These are phyloP conservation scores for Aeminium ludgeri DNA, from an alignment of 495 filamentous ascomycete species.

Conservation along the genomic window DNA sequence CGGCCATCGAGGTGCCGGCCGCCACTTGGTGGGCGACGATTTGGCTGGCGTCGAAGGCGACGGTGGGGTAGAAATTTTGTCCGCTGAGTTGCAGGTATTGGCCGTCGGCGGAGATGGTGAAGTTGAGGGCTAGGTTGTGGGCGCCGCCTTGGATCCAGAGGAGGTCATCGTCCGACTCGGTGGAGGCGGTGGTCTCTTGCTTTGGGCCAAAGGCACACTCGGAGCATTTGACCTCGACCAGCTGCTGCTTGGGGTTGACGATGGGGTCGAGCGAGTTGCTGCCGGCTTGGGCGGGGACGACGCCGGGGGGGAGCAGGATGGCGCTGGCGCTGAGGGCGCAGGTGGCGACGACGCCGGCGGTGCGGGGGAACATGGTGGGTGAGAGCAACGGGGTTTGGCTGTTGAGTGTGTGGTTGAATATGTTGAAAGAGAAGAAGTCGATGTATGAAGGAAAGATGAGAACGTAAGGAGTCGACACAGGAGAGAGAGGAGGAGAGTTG, in stretches of 20 bases:
- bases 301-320: conserved; percentile 6
- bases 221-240: conserved; percentile 3
- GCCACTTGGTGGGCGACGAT: conserved; percentile 3
- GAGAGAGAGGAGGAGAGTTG: too few species aligned
- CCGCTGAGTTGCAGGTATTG: conserved; percentile 2
- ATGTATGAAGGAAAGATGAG: too few species aligned
- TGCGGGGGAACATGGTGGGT: too few species aligned
- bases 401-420: too few species aligned
- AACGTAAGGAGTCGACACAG: too few species aligned
- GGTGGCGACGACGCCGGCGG: too few species aligned
- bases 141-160: conserved; percentile 9
- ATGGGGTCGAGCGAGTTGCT: not conserved
- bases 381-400: too few species aligned
- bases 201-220: conserved; percentile 1
- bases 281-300: not conserved
- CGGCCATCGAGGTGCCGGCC: not conserved
- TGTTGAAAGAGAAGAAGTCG: too few species aligned
- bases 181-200: not conserved
- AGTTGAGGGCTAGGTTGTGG: conserved; percentile 5
- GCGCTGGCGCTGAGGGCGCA: conserved; percentile 9
- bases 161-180: not conserved
- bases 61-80: conserved; percentile 2
- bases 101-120: conserved; percentile 10
- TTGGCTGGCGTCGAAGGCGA: too few species aligned
- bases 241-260: conserved; percentile 5